These are phyloP conservation scores for Leccinum arenicola DNA, from an alignment of 768 basidiomycete species.

Conservation along the genomic window DNA sequence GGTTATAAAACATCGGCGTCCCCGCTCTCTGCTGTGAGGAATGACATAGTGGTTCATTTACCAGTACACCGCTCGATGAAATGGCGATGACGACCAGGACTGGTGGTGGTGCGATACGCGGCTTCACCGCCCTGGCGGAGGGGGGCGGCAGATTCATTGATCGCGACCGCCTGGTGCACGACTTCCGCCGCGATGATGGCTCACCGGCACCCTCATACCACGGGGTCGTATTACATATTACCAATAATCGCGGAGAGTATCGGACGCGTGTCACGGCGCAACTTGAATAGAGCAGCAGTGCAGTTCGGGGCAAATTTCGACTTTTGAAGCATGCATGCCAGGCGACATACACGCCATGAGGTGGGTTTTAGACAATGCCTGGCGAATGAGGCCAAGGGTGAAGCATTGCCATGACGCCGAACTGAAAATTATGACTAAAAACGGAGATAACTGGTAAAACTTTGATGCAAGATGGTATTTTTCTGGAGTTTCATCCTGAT, in stretches of 20 bases:
- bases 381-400: conserved; percentile 16
- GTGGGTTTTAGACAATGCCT: conserved; percentile 15
- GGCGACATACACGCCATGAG: conserved; percentile 24
- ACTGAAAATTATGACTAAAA: neutral
- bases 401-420: conserved; percentile 21
- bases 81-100: conserved; percentile 25
- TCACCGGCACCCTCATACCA: conserved; percentile 14
- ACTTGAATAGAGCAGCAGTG: conserved; percentile 18
- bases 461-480: conserved; percentile 5
- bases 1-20: conserved; percentile 21
- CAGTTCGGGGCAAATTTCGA: conserved; percentile 12
- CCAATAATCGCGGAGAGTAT: conserved; percentile 19
- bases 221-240: conserved; percentile 30
- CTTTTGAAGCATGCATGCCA: conserved; percentile 21
- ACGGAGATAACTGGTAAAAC: conserved; percentile 12
- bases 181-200: conserved; percentile 23
- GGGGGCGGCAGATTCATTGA: conserved; percentile 19
- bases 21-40: conserved; percentile 14
- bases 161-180: conserved; percentile 17
- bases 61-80: conserved; percentile 17
- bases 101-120: conserved; percentile 22
- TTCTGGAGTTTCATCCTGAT: conserved; percentile 2
- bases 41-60: conserved; percentile 21
- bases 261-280: conserved; percentile 24
- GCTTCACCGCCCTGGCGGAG: conserved; percentile 22